phyloP scores from a whole-genome alignment of 805 yeast genomes.

The Candida patagonica region DNA sequence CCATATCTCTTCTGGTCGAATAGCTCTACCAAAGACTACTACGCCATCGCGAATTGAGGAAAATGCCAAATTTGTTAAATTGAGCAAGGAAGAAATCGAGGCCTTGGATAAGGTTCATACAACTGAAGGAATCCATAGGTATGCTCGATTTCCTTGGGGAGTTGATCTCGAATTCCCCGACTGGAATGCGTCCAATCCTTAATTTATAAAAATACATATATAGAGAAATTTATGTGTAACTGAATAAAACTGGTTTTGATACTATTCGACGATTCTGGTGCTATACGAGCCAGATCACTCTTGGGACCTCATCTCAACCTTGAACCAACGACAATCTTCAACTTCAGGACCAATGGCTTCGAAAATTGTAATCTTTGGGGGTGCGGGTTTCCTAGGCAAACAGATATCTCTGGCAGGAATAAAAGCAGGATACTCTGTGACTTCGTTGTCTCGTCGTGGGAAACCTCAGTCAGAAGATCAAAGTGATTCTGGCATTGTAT shows the following conservation, averaged over 20 bases:
- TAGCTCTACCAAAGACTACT: constrained; percentile 60
- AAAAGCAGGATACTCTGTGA: constrained; percentile 52
- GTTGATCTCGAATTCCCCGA: constrained; percentile 24
- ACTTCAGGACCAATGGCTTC: too few relatives aligned
- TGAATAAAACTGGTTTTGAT: too few relatives aligned
- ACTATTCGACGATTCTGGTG: too few relatives aligned
- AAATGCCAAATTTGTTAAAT: constrained; percentile 32
- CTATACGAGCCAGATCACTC: background rate
- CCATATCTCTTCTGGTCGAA: constrained; percentile 42
- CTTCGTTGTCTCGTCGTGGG: constrained; percentile 43
- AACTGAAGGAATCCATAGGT: constrained; percentile 21
- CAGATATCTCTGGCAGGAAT: constrained; percentile 64
- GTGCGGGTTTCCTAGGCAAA: constrained; percentile 72
- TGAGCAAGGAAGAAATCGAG: constrained; percentile 35
- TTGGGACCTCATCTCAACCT: background rate
- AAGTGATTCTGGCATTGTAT: constrained; percentile 29
- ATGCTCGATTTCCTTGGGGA: constrained; percentile 24
- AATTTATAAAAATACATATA: too few relatives aligned
- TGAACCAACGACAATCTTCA: too few relatives aligned
- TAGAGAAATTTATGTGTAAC: too few relatives aligned
- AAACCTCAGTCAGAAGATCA: constrained; percentile 10
- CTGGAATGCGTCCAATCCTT: constrained; percentile 16
- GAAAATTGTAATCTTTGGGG: constrained; percentile 65
- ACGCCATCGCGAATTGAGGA: constrained; percentile 49
- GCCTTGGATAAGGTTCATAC: constrained; percentile 22